A percentile compares a stretch with the other conserved stretches of the same genome.
Evolutionary conservation across 257 asterid genomes (phyloP).

Genomic region (Plectranthus barbatus): DNA sequence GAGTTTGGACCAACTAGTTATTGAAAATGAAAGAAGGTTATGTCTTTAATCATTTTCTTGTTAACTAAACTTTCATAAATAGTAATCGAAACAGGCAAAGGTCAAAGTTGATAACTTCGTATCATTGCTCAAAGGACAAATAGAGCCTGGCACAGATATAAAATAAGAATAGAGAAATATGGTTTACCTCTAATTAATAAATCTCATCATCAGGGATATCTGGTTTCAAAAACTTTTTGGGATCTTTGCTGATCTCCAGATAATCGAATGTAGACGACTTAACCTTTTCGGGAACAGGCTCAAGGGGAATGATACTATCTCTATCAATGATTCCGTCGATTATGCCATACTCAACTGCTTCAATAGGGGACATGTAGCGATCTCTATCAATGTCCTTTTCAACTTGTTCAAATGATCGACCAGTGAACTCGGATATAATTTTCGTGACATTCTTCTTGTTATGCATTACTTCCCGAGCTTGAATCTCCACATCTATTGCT

Average conservation of each 20-base stretch:
- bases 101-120: background rate
- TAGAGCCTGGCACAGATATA: too few relatives aligned
- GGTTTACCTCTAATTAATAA: slow-evolving; percentile 45
- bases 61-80: background rate
- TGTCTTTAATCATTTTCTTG: too few relatives aligned
- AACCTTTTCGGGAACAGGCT: slow-evolving; percentile 73
- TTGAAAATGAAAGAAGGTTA: too few relatives aligned
- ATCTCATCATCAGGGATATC: slow-evolving; percentile 84
- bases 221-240: slow-evolving; percentile 54
- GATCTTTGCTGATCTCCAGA: slow-evolving; percentile 46
- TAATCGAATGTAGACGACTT: slow-evolving; percentile 49
- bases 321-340: slow-evolving; percentile 86
- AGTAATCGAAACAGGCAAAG: background rate
- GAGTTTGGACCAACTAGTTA: too few relatives aligned
- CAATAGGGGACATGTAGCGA: slow-evolving; percentile 91
- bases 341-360: slow-evolving; percentile 86
- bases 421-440: slow-evolving; percentile 56
- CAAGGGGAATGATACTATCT: slow-evolving; percentile 72
- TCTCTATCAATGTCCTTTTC: slow-evolving; percentile 88
- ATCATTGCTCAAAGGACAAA: too few relatives aligned
- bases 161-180: background rate
- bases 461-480: slow-evolving; percentile 80
- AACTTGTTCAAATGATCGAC: slow-evolving; percentile 77
- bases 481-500: slow-evolving; percentile 86
- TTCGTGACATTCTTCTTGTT: slow-evolving; percentile 63